Conservation (phyloP, 2,329 filamentous ascomycete species). For the Cytospora piceicola region DNA sequence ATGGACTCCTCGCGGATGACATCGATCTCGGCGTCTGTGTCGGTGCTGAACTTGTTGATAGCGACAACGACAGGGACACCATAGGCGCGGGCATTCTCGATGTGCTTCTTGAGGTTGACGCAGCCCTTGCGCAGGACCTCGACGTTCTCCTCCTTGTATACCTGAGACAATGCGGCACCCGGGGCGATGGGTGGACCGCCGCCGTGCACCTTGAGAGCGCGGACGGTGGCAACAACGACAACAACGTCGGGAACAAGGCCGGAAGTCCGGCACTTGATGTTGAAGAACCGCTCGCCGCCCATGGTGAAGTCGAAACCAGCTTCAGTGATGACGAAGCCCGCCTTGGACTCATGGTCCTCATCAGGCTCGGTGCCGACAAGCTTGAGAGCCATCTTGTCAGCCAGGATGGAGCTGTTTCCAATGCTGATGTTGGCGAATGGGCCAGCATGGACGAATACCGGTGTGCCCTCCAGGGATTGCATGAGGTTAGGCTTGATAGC, state of each 20-base stretch:
- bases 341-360: conserved; percentile 80
- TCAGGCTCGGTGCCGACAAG: conserved; percentile 92
- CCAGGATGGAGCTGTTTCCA: conserved; percentile 91
- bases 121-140: conserved; percentile 89
- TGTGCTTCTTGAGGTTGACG: conserved; percentile 94
- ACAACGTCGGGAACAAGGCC: conserved; percentile 91
- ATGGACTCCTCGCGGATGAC: conserved; percentile 90
- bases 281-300: conserved; percentile 99
- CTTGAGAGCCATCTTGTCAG: conserved; percentile 94
- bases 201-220: conserved; percentile 95
- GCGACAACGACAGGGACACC: conserved; percentile 94
- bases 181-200: conserved; percentile 92
- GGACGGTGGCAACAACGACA: conserved; percentile 92
- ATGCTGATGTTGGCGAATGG: conserved; percentile 99
- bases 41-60: conserved; percentile 94
- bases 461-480: conserved; percentile 96
- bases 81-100: conserved; percentile 84
- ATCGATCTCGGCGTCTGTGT: conserved; percentile 88
- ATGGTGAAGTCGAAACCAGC: conserved; percentile 99
- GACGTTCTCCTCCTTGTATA: conserved; percentile 92
- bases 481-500: conserved; percentile 99
- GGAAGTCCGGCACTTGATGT: conserved; percentile 98
- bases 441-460: conserved; percentile 95
- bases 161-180: conserved; percentile 79
- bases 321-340: conserved; percentile 94